Evolutionary conservation across 148 eudicot species (phyloP), one percentile per base, ranked within the genome.

Genomic region (Rhododendron molle): DNA sequence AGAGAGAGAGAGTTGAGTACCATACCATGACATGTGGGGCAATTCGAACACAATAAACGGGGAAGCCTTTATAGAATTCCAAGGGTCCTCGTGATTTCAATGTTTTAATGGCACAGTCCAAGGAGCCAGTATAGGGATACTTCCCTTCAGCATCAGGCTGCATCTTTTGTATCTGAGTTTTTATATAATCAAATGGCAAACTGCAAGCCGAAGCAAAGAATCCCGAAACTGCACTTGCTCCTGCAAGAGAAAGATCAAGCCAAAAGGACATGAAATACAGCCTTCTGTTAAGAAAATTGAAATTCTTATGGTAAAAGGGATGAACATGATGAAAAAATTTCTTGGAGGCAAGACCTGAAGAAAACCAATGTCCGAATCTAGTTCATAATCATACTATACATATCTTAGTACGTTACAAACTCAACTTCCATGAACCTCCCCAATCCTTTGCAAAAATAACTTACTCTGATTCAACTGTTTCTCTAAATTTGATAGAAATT

Each of bases 21-120:
- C 93, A 91, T 91, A 85, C 93, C 91, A 91, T 91, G 85, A 88
- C 91, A 58, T 89, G 90, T 34, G 91, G 93, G 76, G 90, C 93
- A 26, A 90, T 91, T 49, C 93, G 86, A 47, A 89, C 85, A 88
- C 88, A 91, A 78, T 91, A 90, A 46, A 91, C 90, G 7, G 91
- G 93, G 60, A 91, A 90, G 58, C 93, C 93, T 2, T 89, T 88
- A 85, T 89, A 91, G 89, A 91, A 90, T 43, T 88, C 90, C 78
- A 91, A 62, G 82, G 93, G 91, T 67, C 93, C 93, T 20, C 89
- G 89, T 5, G 91, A 49, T 83, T 91, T 90, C 83, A 91, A 38
- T 20, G 90, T 90, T 84, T 90, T 88, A 86, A 88, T 50, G 18
- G 91, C 90, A 85, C 93, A 91, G 83, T 91, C 93, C 86, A 90